These are phyloP conservation scores for Flaveria brownii DNA, from an alignment of 129 eudicot species.

Conservation along the genomic window DNA sequence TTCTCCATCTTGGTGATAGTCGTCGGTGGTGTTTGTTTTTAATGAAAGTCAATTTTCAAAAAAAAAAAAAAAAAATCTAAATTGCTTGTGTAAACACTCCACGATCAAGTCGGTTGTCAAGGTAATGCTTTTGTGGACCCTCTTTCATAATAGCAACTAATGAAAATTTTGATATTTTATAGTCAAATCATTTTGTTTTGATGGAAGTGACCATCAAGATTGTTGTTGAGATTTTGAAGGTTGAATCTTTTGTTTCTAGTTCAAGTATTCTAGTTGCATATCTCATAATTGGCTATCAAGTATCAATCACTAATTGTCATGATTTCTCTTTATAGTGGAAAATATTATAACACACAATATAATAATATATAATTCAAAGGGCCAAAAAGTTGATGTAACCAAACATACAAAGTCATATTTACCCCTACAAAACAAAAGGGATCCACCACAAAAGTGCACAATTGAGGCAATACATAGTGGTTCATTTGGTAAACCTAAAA, in stretches of 20 bases:
- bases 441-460: slow-evolving; percentile 23
- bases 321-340: slow-evolving; percentile 18
- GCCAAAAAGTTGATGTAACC: slow-evolving; percentile 21
- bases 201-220: slow-evolving; percentile 23
- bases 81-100: too few species aligned
- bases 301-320: slow-evolving; percentile 27
- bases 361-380: background rate
- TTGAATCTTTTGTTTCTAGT: slow-evolving; percentile 27
- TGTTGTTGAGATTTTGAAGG: slow-evolving; percentile 28
- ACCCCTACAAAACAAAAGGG: slow-evolving; percentile 33
- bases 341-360: background rate
- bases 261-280: slow-evolving; percentile 14
- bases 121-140: slow-evolving; percentile 24
- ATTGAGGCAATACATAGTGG: slow-evolving; percentile 19
- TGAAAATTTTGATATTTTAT: background rate
- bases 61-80: too few species aligned
- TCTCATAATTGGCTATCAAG: slow-evolving; percentile 17
- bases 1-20: too few species aligned
- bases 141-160: slow-evolving; percentile 12
- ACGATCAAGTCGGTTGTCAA: background rate
- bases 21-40: too few species aligned
- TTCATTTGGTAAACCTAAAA: slow-evolving; percentile 23
- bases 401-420: slow-evolving; percentile 24
- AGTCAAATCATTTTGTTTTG: slow-evolving; percentile 12
- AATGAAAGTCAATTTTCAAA: too few species aligned